Base-by-base conservation (phyloP, 495 filamentous ascomycete species). In the Bathelium albidoporum region DNA sequence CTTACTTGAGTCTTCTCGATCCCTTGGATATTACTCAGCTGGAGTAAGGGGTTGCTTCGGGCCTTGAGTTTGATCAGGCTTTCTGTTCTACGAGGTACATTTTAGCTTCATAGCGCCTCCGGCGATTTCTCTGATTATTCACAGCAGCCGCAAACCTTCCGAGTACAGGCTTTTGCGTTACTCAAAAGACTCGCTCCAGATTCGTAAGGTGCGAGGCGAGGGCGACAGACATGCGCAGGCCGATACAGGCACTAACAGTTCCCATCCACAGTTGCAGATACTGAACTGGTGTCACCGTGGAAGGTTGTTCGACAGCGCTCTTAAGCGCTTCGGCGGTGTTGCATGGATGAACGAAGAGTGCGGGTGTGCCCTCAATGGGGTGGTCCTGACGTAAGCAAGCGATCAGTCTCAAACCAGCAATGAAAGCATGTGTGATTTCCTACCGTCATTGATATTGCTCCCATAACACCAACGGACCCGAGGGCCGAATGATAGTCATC, bases 261-360 rank as follows among this genome's bases (percentile, higher is more conserved):
- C 89, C 89, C 58, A 94, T 75, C 90, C 90, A 95, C 43, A 89
- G 76, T 74, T 87, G 81, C 68, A 95, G 80, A 77, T 94, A 95
- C 60, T 81, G 77, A 70, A 83, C 77, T 34, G 83, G 80, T 44
- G 77, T 77, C 65, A 82, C 79, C 59, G 79, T 14, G 16, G 29
- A 34, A 5, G 55, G 72, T 66, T 82, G 79, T 22, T 69, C 73
- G 39, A 74, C 78, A 63, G 74, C 69, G 49, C 72, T 69, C 62
- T 70, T 71, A 83, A 95, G 87, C 58, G 87, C 87, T 65, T 90
- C 87, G 62, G 85, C 86, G n/a, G 90, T 87, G 71, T 88, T 83
- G 78, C 90, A 95, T 26, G 90, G 90, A 75, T 95, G 90, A 68
- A 94, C 77, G 76, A 91, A 94, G 70, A 88, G 91, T 58, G 83